Base-by-base conservation (phyloP, 2,329 filamentous ascomycete species). In the Phialocephala subalpina region DNA sequence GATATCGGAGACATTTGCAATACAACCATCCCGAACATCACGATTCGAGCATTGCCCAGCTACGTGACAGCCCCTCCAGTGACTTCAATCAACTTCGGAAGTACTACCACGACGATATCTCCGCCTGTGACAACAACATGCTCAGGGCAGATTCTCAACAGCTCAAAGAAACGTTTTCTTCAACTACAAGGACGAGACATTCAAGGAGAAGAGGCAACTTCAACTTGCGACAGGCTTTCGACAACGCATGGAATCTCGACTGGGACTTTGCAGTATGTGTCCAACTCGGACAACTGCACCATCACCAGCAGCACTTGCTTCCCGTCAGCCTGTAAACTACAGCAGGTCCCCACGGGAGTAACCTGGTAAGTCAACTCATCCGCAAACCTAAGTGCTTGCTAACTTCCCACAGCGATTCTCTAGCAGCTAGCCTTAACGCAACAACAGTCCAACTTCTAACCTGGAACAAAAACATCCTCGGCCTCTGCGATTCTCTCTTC, bases 1-100 rank as follows among this genome's bases (percentile, higher is more conserved):
- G 72, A 73, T 53, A 73, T 73, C 11, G 61, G 58, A 14, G 67
- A 73, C 49, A 67, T 73, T 5, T 73, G 72, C 59, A 65, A 53
- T 7, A 57, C 57, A 3, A 56, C 61, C 3, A 56, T 67, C 33
- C 56, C 61, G 6, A 53, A 63, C 29, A 61, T 62, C 45, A 57
- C 52, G 1, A n/a, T 62, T 47, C 36, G 36, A 62, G 61, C 57
- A 57, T 33, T 58, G 5, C 62, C 62, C 36, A 53, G 45, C 22
- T 63, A 59, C 36, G 42, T 53, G 8, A 6, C 55, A 53, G 62
- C 62, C 3, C 62, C 62, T 27, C 42, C 55, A 33, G 33, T 45
- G 36, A 57, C 52, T 16, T 62, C 60, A 35, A 57, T 57, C 14
- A 56, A 62, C 18, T 62, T 62, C 38, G 35, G 8, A 47, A 35